Conservation (phyloP, 306 rosid species). For the Pyrus betulifolia region DNA sequence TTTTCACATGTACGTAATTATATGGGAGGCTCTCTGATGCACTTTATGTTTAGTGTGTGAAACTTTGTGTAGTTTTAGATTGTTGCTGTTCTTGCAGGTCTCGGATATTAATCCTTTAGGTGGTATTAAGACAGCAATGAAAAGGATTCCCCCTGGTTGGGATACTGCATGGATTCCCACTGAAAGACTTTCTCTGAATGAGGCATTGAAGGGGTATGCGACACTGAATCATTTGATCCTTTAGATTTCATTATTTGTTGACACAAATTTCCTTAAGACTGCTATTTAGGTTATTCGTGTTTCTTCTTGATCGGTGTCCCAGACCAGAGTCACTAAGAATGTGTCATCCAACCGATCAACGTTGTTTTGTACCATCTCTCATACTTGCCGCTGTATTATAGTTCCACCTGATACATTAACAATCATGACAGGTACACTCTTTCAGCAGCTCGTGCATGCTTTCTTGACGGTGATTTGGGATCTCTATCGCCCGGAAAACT, state of each 20-base stretch:
- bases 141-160: conserved; percentile 54
- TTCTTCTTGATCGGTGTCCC: background rate
- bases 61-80: background rate
- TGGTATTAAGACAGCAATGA: conserved; percentile 57
- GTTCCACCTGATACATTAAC: background rate
- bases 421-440: conserved; percentile 55
- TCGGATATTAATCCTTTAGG: conserved; percentile 64
- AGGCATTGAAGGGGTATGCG: conserved; percentile 68
- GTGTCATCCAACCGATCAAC: background rate
- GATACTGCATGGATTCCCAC: conserved; percentile 68
- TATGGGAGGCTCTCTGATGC: background rate
- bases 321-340: background rate
- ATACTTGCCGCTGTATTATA: background rate
- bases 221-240: background rate
- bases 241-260: background rate
- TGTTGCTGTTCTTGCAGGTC: conserved; percentile 36
- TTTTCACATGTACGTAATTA: background rate
- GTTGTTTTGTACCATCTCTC: background rate
- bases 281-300: background rate
- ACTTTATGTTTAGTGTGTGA: background rate
- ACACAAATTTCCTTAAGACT: background rate
- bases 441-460: conserved; percentile 77
- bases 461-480: conserved; percentile 62
- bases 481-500: conserved; percentile 67
- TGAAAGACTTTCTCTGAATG: conserved; percentile 53